Base-by-base conservation (phyloP, 2,329 filamentous ascomycete genomes). In the Talaromyces sp. region DNA sequence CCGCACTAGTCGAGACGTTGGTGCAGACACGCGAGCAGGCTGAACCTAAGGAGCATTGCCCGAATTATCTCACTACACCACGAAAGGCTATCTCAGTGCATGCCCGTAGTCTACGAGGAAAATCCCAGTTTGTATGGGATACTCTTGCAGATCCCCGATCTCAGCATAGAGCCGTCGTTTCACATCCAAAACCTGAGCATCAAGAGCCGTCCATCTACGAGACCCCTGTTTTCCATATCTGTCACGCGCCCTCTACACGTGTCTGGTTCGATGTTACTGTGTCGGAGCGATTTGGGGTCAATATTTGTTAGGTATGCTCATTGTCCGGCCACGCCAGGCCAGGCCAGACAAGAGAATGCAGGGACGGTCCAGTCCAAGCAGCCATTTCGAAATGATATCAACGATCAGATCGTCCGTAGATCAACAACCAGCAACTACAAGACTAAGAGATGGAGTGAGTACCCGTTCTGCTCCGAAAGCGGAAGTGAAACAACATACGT, bases 381-480 rank as follows among this genome's bases (percentile, higher is more conserved):
- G 43, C n/a, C 19, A 13, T 19, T n/a, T n/a, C 35, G 35, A 47
- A 45, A 43, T 61, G 45, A 52, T 33, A 52, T 61, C 33, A 31
- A 61, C 52, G 57, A 60, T 60, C 57, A 33, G 58, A 58, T n/a
- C 19, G 22, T 37, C 52, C 14, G 10, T 3, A 3, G 13, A 54
- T 52, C 35, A 19, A 33, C 27, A 39, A 39, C 22, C 22, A 22
- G 16, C 35, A 31, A 31, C 2, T n/a, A 31, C 3, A 31, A 31
- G 27, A 31, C 27, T 31, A 7, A 31, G 27, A 31, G 27, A 31
- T 31, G 27, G 27, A 31, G 27, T 6, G 27, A 47, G 16, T 52
- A 35, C 27, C 45, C 60, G 60, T 56, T 54, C 47, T 43, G 39
- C 61, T 63, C 61, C 61, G 61, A 63, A 49, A 63, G 50, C 61